Evolutionary conservation across 495 filamentous ascomycete genomes (phyloP).

Genomic region (Haplographium delicatum): DNA sequence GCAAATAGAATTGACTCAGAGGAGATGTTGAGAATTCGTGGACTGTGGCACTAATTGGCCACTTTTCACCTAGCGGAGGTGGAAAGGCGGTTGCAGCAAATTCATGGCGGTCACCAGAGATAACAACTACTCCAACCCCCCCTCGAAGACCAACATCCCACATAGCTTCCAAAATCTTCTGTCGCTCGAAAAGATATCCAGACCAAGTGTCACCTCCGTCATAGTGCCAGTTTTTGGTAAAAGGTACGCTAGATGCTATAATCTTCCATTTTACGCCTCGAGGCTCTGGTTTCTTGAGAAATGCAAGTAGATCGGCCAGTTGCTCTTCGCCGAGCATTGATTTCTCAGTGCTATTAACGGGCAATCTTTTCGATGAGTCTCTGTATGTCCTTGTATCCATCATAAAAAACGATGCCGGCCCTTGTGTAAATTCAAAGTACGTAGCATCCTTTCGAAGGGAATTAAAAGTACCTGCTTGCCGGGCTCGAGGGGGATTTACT

Average conservation of each 20-base stretch:
- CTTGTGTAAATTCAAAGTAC: slow-evolving; percentile 83
- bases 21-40: slow-evolving; percentile 89
- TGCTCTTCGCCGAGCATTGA: slow-evolving; percentile 83
- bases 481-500: slow-evolving; percentile 69
- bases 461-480: slow-evolving; percentile 30
- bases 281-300: slow-evolving; percentile 62
- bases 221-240: slow-evolving; percentile 94
- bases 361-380: slow-evolving; percentile 45
- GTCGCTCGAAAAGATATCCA: slow-evolving; percentile 76
- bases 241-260: slow-evolving; percentile 79
- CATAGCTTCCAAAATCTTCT: slow-evolving; percentile 77
- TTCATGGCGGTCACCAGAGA: slow-evolving; percentile 90
- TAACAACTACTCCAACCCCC: slow-evolving; percentile 71
- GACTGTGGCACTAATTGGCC: slow-evolving; percentile 56
- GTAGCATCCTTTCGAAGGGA: slow-evolving; percentile 49
- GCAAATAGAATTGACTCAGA: slow-evolving; percentile 87
- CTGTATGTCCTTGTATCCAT: slow-evolving; percentile 89
- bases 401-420: slow-evolving; percentile 91
- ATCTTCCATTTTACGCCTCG: slow-evolving; percentile 89
- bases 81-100: slow-evolving; percentile 90
- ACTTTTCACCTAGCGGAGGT: slow-evolving; percentile 53
- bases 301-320: slow-evolving; percentile 71
- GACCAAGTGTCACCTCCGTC: slow-evolving; percentile 87
- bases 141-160: slow-evolving; percentile 69
- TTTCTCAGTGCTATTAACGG: slow-evolving; percentile 52